phyloP scores from a whole-genome alignment of 768 basidiomycete species.

The Tubosaeta sp. region DNA sequence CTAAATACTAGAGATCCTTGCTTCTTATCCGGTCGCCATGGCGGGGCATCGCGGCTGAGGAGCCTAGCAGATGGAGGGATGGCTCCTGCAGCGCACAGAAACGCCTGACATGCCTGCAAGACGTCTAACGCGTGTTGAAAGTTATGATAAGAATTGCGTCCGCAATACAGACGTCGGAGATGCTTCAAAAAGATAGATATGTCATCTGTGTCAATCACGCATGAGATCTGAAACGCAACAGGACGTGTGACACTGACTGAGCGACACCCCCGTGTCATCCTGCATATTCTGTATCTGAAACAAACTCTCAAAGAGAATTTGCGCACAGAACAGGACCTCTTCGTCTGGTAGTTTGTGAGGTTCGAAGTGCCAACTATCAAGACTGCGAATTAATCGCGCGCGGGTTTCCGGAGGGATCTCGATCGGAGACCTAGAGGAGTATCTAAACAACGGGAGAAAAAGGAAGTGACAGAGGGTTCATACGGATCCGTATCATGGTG shows the following conservation, averaged over 20 bases:
- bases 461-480: background rate
- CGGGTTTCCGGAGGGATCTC: constrained; percentile 49
- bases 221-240: constrained; percentile 20
- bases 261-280: constrained; percentile 50
- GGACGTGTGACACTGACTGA: constrained; percentile 43
- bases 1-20: constrained; percentile 34
- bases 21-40: constrained; percentile 38
- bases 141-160: constrained; percentile 94
- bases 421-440: constrained; percentile 40
- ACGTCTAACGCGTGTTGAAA: constrained; percentile 97
- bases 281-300: constrained; percentile 76
- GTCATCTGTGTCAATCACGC: constrained; percentile 46
- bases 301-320: constrained; percentile 83
- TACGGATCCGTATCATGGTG: constrained; percentile 36
- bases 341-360: constrained; percentile 79
- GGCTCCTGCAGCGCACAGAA: constrained; percentile 71
- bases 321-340: constrained; percentile 75
- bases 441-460: constrained; percentile 9
- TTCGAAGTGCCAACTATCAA: constrained; percentile 88
- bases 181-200: constrained; percentile 78
- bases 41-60: constrained; percentile 37
- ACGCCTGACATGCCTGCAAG: constrained; percentile 86
- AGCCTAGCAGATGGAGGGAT: constrained; percentile 69
- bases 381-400: constrained; percentile 55
- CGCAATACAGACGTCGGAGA: constrained; percentile 87